Evolutionary conservation across 2,329 filamentous ascomycete species (phyloP), one percentile per base, ranked within the genome.

Genomic region (Sporothrix brasiliensis): DNA sequence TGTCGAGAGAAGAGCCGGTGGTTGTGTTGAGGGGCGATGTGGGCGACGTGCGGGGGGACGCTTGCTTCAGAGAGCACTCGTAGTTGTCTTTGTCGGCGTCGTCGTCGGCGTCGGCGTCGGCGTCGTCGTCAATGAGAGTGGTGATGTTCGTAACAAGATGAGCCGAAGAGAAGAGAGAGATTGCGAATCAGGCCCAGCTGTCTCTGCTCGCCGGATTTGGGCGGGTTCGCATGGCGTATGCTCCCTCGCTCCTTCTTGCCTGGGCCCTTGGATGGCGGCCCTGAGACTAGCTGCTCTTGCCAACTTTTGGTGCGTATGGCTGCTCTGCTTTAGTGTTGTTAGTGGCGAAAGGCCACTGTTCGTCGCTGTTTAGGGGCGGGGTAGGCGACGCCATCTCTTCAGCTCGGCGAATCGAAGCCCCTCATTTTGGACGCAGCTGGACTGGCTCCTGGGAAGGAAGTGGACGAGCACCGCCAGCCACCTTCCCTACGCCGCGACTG

Each of bases 371-470:
- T 44, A 44, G 7, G 19, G 27, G 60, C 49, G 44, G 61, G 61
- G 61, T 47, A 50, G 21, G 47, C 16, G 9, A 30, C 14, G 61
- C 10, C 47, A 27, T 39, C 61, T 19, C 61, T 66, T 66, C 47
- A 53, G 63, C 63, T 66, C 44, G 47, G 24, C 27, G 27, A n/a
- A n/a, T 52, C n/a, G 63, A 66, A 66, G 53, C 63, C 63, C 61
- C 63, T 66, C 63, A 39, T 52, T 66, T 52, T 4, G 16, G 30
- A 47, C 39, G n/a, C n/a, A 4, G 34, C 30, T 47, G 39, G 14
- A 65, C 21, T 21, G n/a, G n/a, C 24, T 24, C 24, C 24, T 24
- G 41, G 44, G 14, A 47, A 50, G 16, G 44, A 30, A 30, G 27
- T 30, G 27, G 4, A 30, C 27, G 34, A 34, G 6, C 4, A 1